Conservation (phyloP, 257 asterid species). For the Pogostemon cablin region DNA sequence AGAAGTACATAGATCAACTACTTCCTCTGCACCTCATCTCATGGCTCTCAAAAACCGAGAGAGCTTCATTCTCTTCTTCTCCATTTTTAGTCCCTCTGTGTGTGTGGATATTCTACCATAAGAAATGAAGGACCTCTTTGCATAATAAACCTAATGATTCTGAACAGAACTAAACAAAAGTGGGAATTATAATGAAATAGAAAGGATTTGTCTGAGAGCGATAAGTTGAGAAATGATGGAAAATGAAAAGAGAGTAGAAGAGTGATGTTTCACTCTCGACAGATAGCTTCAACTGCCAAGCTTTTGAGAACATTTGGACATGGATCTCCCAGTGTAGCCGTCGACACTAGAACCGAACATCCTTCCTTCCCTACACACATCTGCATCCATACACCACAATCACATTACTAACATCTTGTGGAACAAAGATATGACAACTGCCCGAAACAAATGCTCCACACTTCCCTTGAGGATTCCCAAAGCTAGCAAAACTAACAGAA, state of each 20-base stretch:
- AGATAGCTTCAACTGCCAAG: constrained; percentile 68
- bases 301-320: constrained; percentile 56
- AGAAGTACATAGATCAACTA: background rate
- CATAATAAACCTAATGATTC: background rate
- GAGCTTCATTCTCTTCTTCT: background rate
- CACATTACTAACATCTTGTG: background rate
- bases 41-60: too few species aligned
- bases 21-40: too few species aligned
- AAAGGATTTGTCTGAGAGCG: too few species aligned
- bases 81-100: background rate
- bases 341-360: constrained; percentile 55
- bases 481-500: constrained; percentile 59
- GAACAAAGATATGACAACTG: constrained; percentile 38
- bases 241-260: background rate
- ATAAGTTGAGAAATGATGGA: background rate
- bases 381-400: constrained; percentile 37
- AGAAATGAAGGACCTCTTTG: background rate
- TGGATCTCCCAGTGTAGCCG: constrained; percentile 52
- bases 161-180: background rate
- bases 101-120: background rate
- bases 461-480: constrained; percentile 58
- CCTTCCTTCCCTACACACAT: constrained; percentile 53
- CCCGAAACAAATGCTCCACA: constrained; percentile 58
- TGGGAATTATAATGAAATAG: too few species aligned
- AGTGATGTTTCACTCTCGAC: constrained; percentile 40